phyloP scores from a whole-genome alignment of 176 grass and related monocot genomes.

The Raddia guianensis region DNA sequence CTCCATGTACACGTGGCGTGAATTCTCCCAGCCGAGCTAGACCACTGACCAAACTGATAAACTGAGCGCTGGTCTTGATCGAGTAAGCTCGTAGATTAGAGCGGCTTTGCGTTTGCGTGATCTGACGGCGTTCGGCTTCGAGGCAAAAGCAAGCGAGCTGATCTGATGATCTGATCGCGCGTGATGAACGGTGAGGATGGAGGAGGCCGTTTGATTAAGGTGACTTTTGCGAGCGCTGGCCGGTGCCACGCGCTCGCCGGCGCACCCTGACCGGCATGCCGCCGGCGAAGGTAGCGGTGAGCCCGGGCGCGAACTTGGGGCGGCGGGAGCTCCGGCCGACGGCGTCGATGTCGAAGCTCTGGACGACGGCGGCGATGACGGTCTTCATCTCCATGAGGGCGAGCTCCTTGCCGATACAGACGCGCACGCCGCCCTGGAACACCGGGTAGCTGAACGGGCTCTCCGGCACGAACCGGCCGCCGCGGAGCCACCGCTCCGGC shows the following conservation, averaged over 20 bases:
- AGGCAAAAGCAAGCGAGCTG: constrained; percentile 27
- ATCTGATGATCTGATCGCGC: constrained; percentile 8
- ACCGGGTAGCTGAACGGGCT: constrained; percentile 85
- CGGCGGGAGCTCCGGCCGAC: constrained; percentile 42
- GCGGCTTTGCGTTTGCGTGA: neutral
- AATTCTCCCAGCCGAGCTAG: too few relatives aligned
- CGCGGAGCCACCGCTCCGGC: constrained; percentile 69
- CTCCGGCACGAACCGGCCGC: constrained; percentile 52
- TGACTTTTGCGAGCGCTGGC: constrained; percentile 8
- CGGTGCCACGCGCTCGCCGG: constrained; percentile 34
- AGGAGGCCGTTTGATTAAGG: neutral
- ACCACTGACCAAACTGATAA: constrained; percentile 17
- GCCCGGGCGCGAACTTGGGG: constrained; percentile 68
- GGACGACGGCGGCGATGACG: constrained; percentile 62
- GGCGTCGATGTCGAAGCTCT: constrained; percentile 63
- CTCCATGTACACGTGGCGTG: too few relatives aligned
- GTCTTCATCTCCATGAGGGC: constrained; percentile 93
- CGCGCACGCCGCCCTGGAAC: constrained; percentile 83
- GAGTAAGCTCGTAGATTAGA: constrained; percentile 12
- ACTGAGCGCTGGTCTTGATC: constrained; percentile 19
- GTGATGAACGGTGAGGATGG: neutral
- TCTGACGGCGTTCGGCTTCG: constrained; percentile 5
- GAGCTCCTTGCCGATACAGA: constrained; percentile 84
- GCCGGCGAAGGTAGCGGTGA: constrained; percentile 68
- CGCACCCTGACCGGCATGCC: constrained; percentile 71